Conservation (phyloP, 768 basidiomycete genomes). For the Clitopilus hobsonii region DNA sequence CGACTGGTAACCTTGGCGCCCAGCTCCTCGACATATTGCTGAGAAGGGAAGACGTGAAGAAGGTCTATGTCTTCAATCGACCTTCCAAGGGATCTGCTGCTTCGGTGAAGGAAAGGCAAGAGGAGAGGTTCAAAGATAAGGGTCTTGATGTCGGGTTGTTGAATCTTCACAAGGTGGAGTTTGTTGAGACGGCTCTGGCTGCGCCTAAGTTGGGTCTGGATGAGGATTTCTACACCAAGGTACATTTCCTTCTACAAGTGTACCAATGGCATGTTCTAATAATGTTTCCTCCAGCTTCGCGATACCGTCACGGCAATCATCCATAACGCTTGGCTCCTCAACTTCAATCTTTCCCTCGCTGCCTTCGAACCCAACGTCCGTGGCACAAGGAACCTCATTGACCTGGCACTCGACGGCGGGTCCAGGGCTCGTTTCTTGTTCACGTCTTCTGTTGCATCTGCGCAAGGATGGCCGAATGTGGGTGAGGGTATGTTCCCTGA, state of each 20-base stretch:
- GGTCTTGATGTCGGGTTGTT: conserved; percentile 23
- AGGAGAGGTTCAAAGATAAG: conserved; percentile 17
- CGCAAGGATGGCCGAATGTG: conserved; percentile 21
- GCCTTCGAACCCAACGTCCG: conserved; percentile 48
- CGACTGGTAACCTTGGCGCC: conserved; percentile 17
- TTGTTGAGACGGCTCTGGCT: conserved; percentile 27
- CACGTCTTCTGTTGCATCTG: conserved; percentile 34
- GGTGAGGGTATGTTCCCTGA: conserved; percentile 28
- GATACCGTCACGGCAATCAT: conserved; percentile 29
- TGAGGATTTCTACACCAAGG: conserved; percentile 14
- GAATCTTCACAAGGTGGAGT: conserved; percentile 24
- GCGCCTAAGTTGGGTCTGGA: conserved; percentile 24
- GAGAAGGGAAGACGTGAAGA: conserved; percentile 7
- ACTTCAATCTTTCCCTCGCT: conserved; percentile 41
- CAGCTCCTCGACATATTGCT: conserved; percentile 12
- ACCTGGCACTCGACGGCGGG: conserved; percentile 26
- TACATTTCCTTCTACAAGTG: conserved; percentile 5
- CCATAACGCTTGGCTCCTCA: conserved; percentile 39
- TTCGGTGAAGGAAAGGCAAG: conserved; percentile 12
- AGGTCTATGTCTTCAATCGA: conserved; percentile 15
- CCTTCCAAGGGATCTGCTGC: conserved; percentile 5
- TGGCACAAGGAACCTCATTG: conserved; percentile 42
- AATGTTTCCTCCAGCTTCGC: conserved; percentile 19
- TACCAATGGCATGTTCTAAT: conserved; percentile 8
- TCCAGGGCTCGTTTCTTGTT: conserved; percentile 28